Evolutionary conservation across 2,329 filamentous ascomycete genomes (phyloP).

Genomic region (Ascochyta koolunga): DNA sequence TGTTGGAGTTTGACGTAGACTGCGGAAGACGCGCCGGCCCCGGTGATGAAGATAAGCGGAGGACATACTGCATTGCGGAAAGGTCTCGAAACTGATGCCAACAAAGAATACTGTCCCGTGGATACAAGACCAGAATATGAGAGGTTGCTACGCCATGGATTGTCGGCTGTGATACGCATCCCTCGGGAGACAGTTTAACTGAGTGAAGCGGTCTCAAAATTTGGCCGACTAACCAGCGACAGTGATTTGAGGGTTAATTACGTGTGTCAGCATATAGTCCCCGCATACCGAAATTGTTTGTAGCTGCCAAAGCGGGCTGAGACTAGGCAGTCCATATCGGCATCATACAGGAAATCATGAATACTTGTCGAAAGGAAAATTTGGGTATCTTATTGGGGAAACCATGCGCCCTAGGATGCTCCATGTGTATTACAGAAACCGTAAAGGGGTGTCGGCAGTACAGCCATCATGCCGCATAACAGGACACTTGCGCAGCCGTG

Average conservation of each 20-base stretch:
- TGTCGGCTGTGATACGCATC: background rate
- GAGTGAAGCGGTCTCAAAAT: background rate
- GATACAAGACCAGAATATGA: conserved; percentile 4
- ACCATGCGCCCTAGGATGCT: conserved; percentile 4
- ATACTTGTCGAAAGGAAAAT: background rate
- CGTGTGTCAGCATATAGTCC: background rate
- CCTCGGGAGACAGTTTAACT: background rate
- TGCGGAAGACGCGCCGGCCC: too few species aligned
- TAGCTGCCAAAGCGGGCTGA: background rate
- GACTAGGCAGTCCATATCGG: background rate
- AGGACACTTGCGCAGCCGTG: background rate
- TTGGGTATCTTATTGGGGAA: conserved; percentile 11
- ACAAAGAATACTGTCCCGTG: conserved; percentile 7
- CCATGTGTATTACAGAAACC: background rate
- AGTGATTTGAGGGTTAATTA: background rate
- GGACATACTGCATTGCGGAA: too few species aligned
- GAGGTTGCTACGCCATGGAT: conserved; percentile 8
- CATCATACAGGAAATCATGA: background rate
- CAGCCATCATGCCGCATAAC: background rate
- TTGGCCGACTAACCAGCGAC: background rate
- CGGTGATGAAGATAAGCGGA: too few species aligned
- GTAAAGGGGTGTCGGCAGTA: background rate
- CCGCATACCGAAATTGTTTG: background rate
- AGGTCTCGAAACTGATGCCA: too few species aligned
- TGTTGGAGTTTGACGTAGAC: too few species aligned